Conservation (phyloP, 495 filamentous ascomycete genomes). For the Penicillium longicatenatum region DNA sequence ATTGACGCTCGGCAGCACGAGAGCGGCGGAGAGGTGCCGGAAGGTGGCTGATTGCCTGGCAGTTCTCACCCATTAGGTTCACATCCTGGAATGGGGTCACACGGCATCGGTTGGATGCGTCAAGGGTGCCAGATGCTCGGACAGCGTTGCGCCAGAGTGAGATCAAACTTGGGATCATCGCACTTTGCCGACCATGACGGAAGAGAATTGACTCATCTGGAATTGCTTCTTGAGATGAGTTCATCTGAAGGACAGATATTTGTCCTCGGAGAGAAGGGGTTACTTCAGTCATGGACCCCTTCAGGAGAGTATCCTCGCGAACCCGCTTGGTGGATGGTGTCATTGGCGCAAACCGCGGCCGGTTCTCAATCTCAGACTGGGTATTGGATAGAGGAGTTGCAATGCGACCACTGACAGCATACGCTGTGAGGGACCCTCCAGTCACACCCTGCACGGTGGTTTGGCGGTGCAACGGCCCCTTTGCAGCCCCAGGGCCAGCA, state of each 20-base stretch:
- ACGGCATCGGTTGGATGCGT: conserved; percentile 47
- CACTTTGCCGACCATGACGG: conserved; percentile 64
- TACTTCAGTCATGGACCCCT: conserved; percentile 36
- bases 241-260: conserved; percentile 58
- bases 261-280: conserved; percentile 57
- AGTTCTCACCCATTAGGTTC: conserved; percentile 65
- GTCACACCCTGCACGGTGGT: conserved; percentile 57
- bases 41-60: conserved; percentile 60
- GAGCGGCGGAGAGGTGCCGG: conserved; percentile 37
- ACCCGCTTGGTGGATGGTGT: conserved; percentile 76
- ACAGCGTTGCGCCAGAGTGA: conserved; percentile 68
- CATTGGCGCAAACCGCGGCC: conserved; percentile 73
- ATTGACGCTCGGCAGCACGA: conserved; percentile 43
- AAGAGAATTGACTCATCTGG: conserved; percentile 67
- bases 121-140: conserved; percentile 59
- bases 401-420: conserved; percentile 70
- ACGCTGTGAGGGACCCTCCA: conserved; percentile 65
- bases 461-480: conserved; percentile 59
- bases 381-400: conserved; percentile 39
- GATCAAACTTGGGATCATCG: conserved; percentile 64
- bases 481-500: conserved; percentile 53
- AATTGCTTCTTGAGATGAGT: conserved; percentile 47
- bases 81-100: conserved; percentile 51
- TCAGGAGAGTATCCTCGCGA: conserved; percentile 57
- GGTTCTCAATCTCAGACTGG: conserved; percentile 40